Evolutionary conservation across 805 yeast species (phyloP), one percentile per base, ranked within the genome.

Genomic region (Suhomyces prunicola): DNA sequence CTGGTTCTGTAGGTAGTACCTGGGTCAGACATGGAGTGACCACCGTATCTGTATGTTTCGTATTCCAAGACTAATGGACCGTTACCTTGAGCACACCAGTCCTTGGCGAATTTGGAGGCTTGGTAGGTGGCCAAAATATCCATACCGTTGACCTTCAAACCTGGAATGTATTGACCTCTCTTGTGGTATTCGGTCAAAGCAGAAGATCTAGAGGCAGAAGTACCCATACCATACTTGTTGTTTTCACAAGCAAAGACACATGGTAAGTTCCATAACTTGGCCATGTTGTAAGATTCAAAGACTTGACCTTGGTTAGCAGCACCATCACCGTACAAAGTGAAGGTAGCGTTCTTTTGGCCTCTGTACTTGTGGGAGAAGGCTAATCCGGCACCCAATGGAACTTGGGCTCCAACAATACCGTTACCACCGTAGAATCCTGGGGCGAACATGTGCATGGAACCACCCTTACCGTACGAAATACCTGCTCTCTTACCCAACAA

Each of bases 1-100:
- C 99, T 92, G 71, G 99, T 94, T 85, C 99, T 88, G 87, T 94
- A 94, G 62, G 99, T 94, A 74, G 99, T 94, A 83, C 99, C 99
- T 68, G 99, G 99, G 79, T 94, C 99, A 63, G 98, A 93, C 98
- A 94, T 94, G 64, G 99, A 94, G 85, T 94, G 99, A 75, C 99
- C 99, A 81, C 98, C 98, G 74, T 94, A 94, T 83, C 99, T 88
- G 81, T 94, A 94, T 65, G 99, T 94, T 81, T 92, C 97, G 78
- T 88, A 94, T 82, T 94, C 99, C 63, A 94, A 70, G 51, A 94
- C 97, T 63, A 94, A 77, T 60, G 99, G 99, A 60, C 98, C 99
- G 69, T 93, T 92, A 69, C 97, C 97, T 56, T 86, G 78, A 57
- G 88, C 81, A 73, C 89, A 81, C 97, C 96, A 94, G 75, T 93